A percentile compares a stretch with the other conserved stretches of the same genome.
phyloP scores from a whole-genome alignment of 495 filamentous ascomycete species.

The Xylaria grammica region DNA sequence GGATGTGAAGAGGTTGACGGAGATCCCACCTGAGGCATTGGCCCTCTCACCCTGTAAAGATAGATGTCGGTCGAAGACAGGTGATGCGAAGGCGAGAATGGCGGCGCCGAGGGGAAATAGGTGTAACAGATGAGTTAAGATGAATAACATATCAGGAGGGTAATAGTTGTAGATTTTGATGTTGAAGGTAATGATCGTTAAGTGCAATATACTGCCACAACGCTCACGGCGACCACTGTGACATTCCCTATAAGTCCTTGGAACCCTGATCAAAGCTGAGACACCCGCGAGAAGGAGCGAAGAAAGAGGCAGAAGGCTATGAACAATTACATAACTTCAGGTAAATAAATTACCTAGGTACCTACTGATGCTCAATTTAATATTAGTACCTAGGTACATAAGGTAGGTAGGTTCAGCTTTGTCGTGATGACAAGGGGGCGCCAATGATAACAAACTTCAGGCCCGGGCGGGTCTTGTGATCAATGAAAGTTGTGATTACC shows the following conservation, averaged over 20 bases:
- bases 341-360: neutral
- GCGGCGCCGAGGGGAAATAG: constrained; percentile 9
- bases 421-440: neutral
- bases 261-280: neutral
- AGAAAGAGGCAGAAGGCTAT: neutral
- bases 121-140: constrained; percentile 6
- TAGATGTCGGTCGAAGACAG: constrained; percentile 25
- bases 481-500: neutral
- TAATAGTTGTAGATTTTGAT: neutral
- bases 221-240: constrained; percentile 3
- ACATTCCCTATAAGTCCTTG: neutral
- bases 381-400: neutral
- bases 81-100: constrained; percentile 19
- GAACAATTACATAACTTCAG: neutral
- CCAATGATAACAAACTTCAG: neutral
- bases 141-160: constrained; percentile 16
- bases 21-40: constrained; percentile 51
- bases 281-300: neutral
- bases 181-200: neutral
- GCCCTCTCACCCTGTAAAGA: constrained; percentile 20
- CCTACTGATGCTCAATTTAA: neutral
- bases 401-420: neutral
- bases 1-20: constrained; percentile 71
- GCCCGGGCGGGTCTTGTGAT: neutral
- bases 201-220: neutral